phyloP scores from a whole-genome alignment of 352 stramenopile species.

The Phytophthora rubi region DNA sequence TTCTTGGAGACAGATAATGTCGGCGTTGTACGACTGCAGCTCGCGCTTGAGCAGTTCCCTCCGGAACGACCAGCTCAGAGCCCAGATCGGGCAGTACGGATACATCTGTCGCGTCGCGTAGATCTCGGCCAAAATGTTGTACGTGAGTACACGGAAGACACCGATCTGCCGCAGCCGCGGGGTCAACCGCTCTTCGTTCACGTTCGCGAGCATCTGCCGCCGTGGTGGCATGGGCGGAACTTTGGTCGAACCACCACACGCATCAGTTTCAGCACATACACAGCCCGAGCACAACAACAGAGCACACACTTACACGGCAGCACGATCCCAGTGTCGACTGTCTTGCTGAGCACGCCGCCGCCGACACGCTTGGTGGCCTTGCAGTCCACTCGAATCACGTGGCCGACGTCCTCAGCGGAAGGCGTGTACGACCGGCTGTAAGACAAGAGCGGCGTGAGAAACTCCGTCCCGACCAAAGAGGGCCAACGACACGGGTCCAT shows the following conservation, averaged over 20 bases:
- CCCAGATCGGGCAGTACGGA: slow-evolving; percentile 97
- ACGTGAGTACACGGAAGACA: slow-evolving; percentile 87
- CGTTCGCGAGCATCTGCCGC: slow-evolving; percentile 84
- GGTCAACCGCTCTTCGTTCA: slow-evolving; percentile 77
- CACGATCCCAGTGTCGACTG: slow-evolving; percentile 85
- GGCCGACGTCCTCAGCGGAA: slow-evolving; percentile 67
- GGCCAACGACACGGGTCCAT: slow-evolving; percentile 34
- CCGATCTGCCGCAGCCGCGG: slow-evolving; percentile 81
- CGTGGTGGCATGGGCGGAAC: slow-evolving; percentile 77
- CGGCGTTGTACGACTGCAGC: slow-evolving; percentile 91
- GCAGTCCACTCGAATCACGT: slow-evolving; percentile 86
- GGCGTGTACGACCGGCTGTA: slow-evolving; percentile 75
- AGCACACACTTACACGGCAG: slow-evolving; percentile 74
- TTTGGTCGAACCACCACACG: slow-evolving; percentile 40
- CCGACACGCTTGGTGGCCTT: slow-evolving; percentile 63
- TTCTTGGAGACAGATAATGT: slow-evolving; percentile 98
- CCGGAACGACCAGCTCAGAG: slow-evolving; percentile 97
- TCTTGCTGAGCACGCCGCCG: slow-evolving; percentile 69
- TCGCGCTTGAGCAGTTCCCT: slow-evolving; percentile 91
- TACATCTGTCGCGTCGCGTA: slow-evolving; percentile 94
- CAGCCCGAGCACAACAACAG: slow-evolving; percentile 24
- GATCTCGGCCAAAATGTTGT: slow-evolving; percentile 93
- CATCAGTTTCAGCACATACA: slow-evolving; percentile 34
- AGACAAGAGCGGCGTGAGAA: slow-evolving; percentile 44
- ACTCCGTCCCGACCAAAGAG: slow-evolving; percentile 29